Evolutionary conservation across 164 flowering plant species (phyloP).

Genomic region (Sextonia rubra): DNA sequence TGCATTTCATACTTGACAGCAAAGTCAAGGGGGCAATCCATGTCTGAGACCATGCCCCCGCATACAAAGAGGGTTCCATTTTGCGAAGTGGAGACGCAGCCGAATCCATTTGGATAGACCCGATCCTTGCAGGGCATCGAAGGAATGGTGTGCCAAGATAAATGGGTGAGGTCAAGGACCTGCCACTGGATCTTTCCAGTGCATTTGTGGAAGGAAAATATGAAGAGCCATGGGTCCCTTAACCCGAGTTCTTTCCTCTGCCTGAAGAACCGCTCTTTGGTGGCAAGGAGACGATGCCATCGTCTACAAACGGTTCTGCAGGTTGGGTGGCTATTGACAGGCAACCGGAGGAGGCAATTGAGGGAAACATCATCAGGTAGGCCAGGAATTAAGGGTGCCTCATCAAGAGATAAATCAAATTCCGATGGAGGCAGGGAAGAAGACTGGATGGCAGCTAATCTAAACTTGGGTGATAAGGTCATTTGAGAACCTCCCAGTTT

Average conservation of each 20-base stretch:
- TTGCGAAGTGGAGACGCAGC: constrained; percentile 40
- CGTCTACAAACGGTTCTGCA: constrained; percentile 64
- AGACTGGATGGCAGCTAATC: constrained; percentile 44
- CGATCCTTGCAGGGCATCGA: constrained; percentile 62
- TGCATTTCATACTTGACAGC: constrained; percentile 53
- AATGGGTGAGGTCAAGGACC: constrained; percentile 46
- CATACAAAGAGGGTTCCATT: constrained; percentile 50
- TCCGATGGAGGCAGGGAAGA: constrained; percentile 32
- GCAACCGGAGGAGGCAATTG: constrained; percentile 75
- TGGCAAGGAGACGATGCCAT: constrained; percentile 66
- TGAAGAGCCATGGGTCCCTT: constrained; percentile 60
- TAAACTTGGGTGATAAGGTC: constrained; percentile 75
- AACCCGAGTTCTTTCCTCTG: constrained; percentile 56
- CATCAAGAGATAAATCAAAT: constrained; percentile 29
- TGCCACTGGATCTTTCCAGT: constrained; percentile 56
- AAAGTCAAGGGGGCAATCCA: constrained; percentile 48
- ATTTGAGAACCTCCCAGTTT: constrained; percentile 86
- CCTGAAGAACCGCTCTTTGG: constrained; percentile 63
- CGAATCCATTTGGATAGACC: constrained; percentile 45
- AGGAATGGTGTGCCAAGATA: constrained; percentile 62
- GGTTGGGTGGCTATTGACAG: constrained; percentile 52
- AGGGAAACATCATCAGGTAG: constrained; percentile 87
- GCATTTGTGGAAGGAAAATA: constrained; percentile 48
- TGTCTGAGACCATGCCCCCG: constrained; percentile 53
- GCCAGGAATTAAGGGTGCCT: constrained; percentile 69